Percentiles rank a stretch among this genome's conserved stretches.
Conservation (phyloP, 345 rosid species). For the Euclidium syriacum region DNA sequence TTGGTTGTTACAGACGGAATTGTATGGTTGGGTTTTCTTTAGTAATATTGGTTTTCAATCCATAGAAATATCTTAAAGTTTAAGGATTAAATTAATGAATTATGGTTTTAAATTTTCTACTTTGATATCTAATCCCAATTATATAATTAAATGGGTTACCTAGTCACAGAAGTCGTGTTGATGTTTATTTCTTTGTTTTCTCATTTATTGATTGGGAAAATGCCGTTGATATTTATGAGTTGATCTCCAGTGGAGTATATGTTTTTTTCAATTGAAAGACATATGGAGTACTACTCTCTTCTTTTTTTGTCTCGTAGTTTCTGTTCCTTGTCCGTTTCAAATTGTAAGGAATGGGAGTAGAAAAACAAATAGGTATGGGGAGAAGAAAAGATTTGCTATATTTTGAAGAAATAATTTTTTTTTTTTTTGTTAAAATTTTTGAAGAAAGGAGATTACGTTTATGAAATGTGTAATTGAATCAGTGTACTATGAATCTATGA, state of each 20-base stretch:
- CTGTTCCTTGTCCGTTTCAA: slow-evolving; percentile 9
- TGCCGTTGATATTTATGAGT: background rate
- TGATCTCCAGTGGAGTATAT: background rate
- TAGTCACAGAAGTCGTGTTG: background rate
- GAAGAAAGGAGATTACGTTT: background rate
- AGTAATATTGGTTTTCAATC: background rate
- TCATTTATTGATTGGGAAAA: background rate
- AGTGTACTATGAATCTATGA: background rate
- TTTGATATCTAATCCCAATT: background rate
- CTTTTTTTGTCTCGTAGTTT: background rate
- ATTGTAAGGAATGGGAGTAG: background rate
- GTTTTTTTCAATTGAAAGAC: background rate
- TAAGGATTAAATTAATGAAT: background rate
- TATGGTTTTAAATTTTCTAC: background rate
- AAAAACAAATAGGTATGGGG: background rate
- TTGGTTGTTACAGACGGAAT: background rate
- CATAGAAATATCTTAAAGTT: background rate
- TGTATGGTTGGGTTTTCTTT: background rate
- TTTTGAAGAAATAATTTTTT: too few relatives aligned
- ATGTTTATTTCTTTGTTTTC: background rate
- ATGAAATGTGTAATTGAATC: background rate
- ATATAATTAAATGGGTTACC: background rate
- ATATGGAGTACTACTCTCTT: too few relatives aligned
- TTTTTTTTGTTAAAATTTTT: background rate
- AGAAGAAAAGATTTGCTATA: too few relatives aligned